Evolutionary conservation across 2,329 filamentous ascomycete genomes (phyloP).

Genomic region (Xylogone sp.): DNA sequence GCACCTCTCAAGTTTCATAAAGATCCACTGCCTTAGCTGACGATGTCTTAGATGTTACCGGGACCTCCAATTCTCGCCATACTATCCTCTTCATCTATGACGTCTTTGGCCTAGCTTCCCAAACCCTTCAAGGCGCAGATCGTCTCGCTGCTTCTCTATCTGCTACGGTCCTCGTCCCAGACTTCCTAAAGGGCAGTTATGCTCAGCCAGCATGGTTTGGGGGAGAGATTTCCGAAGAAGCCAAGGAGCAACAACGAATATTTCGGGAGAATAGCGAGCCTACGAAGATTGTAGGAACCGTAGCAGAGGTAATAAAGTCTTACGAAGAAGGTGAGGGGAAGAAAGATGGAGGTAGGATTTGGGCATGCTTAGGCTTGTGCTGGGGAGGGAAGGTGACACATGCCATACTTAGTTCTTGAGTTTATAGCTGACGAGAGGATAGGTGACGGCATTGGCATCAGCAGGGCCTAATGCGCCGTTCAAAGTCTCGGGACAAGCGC

Average conservation of each 20-base stretch:
- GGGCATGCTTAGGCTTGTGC: conserved; percentile 21
- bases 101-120: conserved; percentile 65
- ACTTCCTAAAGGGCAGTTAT: conserved; percentile 71
- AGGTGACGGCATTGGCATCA: conserved; percentile 17
- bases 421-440: background rate
- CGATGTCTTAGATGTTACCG: conserved; percentile 34
- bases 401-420: background rate
- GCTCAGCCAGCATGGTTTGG: conserved; percentile 41
- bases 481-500: conserved; percentile 20
- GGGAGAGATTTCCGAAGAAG: background rate
- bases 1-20: background rate
- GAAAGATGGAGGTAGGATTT: conserved; percentile 3
- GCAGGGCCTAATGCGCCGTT: conserved; percentile 12
- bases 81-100: conserved; percentile 58
- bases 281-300: background rate
- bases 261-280: background rate
- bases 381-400: conserved; percentile 24
- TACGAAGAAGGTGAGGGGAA: background rate
- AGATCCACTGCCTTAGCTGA: background rate
- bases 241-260: background rate
- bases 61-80: conserved; percentile 43
- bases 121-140: conserved; percentile 67
- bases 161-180: conserved; percentile 76
- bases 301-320: background rate
- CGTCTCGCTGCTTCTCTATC: conserved; percentile 50